Conservation (phyloP, 2,329 filamentous ascomycete genomes). For the Cordyceps militaris region DNA sequence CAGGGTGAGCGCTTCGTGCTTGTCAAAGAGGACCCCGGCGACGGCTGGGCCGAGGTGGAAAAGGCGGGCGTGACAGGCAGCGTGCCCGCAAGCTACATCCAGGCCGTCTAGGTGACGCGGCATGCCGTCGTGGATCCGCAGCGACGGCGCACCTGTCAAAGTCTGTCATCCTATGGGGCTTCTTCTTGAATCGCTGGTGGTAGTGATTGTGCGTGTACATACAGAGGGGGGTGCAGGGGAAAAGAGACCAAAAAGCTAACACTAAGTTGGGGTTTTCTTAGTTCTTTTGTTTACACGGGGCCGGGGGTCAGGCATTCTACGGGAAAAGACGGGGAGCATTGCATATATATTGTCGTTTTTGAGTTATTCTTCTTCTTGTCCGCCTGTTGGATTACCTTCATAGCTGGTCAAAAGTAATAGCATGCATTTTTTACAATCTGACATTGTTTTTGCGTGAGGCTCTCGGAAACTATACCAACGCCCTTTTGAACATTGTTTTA, state of each 20-base stretch:
- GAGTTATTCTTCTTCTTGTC: background rate
- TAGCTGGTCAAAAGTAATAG: background rate
- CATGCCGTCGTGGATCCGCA: background rate
- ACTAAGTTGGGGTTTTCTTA: background rate
- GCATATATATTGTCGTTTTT: constrained; percentile 1
- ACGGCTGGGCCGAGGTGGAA: constrained; percentile 97
- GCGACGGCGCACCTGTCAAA: constrained; percentile 6
- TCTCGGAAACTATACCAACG: background rate
- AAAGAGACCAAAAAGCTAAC: background rate
- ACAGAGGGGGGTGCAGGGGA: background rate
- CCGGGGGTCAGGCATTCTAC: background rate
- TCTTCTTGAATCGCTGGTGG: background rate
- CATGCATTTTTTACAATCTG: background rate
- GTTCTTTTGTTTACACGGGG: background rate
- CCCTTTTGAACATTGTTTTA: background rate
- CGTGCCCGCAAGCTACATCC: constrained; percentile 90
- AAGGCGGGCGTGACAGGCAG: constrained; percentile 79
- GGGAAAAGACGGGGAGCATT: background rate
- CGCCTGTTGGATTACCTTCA: background rate
- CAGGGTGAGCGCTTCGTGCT: constrained; percentile 91
- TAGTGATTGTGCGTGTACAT: background rate
- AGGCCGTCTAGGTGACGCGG: constrained; percentile 51
- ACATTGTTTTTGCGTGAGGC: background rate
- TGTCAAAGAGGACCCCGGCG: constrained; percentile 78
- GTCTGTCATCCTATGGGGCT: background rate